A percentile compares a stretch with the other conserved stretches of the same genome.
Conservation (phyloP, 2,329 filamentous ascomycete genomes). For the Hymenoscyphus fraxineus region DNA sequence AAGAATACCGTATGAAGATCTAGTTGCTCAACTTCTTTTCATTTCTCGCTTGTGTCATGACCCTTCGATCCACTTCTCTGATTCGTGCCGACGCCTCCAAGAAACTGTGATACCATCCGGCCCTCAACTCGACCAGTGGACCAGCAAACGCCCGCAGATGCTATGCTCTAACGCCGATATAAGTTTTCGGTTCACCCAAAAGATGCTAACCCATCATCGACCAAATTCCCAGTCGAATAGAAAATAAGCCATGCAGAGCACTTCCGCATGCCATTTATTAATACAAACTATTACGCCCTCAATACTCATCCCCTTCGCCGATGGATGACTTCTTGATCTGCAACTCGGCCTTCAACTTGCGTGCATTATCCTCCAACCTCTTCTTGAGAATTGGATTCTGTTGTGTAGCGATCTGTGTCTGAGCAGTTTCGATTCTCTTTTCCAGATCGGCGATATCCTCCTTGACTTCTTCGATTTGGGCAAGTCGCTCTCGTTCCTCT, state of each 20-base stretch:
- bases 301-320: slow-evolving; percentile 32
- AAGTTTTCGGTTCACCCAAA: not conserved
- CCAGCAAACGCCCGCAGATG: not conserved
- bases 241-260: slow-evolving; percentile 5
- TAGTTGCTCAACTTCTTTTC: not conserved
- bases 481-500: slow-evolving; percentile 45
- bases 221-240: not conserved
- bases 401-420: slow-evolving; percentile 41
- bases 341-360: slow-evolving; percentile 49
- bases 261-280: slow-evolving; percentile 10
- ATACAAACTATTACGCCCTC: slow-evolving; percentile 3
- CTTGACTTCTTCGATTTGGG: slow-evolving; percentile 44
- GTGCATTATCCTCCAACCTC: slow-evolving; percentile 46
- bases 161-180: not conserved
- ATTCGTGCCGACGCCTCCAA: not conserved
- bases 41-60: not conserved
- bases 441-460: slow-evolving; percentile 55
- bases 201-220: not conserved
- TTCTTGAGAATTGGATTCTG: slow-evolving; percentile 47
- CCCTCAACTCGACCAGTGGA: not conserved
- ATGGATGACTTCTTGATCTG: slow-evolving; percentile 48
- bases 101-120: not conserved
- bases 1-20: not conserved
- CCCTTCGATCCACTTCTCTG: not conserved
- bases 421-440: slow-evolving; percentile 43